Evolutionary conservation across 164 flowering plant genomes (phyloP), one percentile per base, ranked within the genome.

Genomic region (Echeveria elegans): DNA sequence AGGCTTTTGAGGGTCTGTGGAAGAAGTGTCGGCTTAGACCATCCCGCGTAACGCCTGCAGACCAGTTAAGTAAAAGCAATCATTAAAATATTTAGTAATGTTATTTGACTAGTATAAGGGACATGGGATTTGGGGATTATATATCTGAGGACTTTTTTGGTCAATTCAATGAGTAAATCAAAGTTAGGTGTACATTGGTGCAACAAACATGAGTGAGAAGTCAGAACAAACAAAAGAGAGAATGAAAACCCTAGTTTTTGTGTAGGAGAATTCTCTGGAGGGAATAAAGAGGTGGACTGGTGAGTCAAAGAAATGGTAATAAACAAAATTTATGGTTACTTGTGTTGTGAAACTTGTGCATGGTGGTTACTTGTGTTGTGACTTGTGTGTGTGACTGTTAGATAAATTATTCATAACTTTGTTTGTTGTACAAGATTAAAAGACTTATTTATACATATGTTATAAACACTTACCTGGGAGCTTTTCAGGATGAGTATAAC

Each of bases 1-100:
- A 95, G 23, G 99, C 99, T 70, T 95, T 95, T 7, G 99, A 95
- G 0, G 99, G 99, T 74, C 97, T 82, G 74, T 95, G 99, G 82
- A 95, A 95, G 86, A 92, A 95, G 71, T 95, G 99, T 72, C 86
- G 80, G 79, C 92, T 92, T 62, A 95, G 78, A 6, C 99, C 99
- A 77, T 95, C 97, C 72, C 89, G 86, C 29, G 97, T 90, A 8
- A 95, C 99, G 72, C 99, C 99, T 94, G 67, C 30, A 26, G 37
- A 64, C 48, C 65, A 63, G 19, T 14, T 43, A 12, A 43, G 16
- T 2, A 37, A 32, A 16, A 28, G 15, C 19, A 34, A 31, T 63
- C 14, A 63, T n/a, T n/a, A n/a, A 37, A n/a, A 63, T 63, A n/a
- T 21, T 63, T 31, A 29, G 15, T 60, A 43, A 14, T 43, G 15